A percentile compares a stretch with the other conserved stretches of the same genome.
Evolutionary conservation across 1,139 yeast species (phyloP).

Genomic region (Pichia sp.): DNA sequence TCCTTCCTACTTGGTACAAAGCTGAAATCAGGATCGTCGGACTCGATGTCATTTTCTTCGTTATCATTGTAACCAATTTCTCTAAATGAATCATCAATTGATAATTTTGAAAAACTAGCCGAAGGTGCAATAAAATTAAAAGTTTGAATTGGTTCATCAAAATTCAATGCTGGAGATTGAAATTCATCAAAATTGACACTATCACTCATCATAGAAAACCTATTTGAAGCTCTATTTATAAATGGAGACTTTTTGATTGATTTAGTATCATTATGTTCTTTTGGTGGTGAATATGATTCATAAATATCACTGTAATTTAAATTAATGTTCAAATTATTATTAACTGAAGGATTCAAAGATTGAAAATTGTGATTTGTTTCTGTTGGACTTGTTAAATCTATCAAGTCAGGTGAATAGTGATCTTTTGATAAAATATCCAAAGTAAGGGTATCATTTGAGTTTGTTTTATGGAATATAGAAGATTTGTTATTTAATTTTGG

Average conservation of each 20-base stretch:
- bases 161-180: conserved; percentile 23
- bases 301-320: conserved; percentile 15
- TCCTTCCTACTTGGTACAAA: conserved; percentile 14
- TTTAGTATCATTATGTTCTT: neutral
- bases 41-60: conserved; percentile 5
- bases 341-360: neutral
- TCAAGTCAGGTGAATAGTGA: conserved; percentile 22
- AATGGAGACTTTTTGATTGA: neutral
- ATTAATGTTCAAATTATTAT: neutral
- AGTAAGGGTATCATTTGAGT: conserved; percentile 16
- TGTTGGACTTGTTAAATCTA: conserved; percentile 24
- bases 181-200: conserved; percentile 5
- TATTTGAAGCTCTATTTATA: conserved; percentile 6
- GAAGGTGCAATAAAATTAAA: conserved; percentile 19
- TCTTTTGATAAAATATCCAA: conserved; percentile 3
- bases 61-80: conserved; percentile 26
- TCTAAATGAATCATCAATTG: conserved; percentile 16
- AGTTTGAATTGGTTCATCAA: conserved; percentile 22
- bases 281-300: conserved; percentile 13
- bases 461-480: conserved; percentile 16
- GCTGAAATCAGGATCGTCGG: conserved; percentile 5
- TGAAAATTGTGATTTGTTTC: conserved; percentile 1
- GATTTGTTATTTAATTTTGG: neutral
- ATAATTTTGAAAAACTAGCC: conserved; percentile 7
- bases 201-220: conserved; percentile 14